These are phyloP conservation scores for Amylocarpus encephaloides DNA, from an alignment of 2,329 filamentous ascomycete genomes.

Conservation along the genomic window DNA sequence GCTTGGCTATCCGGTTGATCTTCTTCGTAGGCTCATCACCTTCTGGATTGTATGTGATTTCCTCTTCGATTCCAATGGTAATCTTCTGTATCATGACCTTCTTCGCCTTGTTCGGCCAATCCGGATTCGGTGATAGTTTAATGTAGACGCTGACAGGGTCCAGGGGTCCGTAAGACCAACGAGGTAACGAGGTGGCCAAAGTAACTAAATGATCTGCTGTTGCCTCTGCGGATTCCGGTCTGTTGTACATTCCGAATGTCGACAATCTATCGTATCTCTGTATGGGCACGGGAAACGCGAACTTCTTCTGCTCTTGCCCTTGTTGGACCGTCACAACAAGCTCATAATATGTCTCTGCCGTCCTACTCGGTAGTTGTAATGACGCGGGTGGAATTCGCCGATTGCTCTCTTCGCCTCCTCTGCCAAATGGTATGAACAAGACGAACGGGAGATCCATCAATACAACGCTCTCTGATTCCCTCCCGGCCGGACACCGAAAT, in stretches of 20 bases:
- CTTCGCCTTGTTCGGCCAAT: slow-evolving; percentile 85
- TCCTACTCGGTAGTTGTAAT: slow-evolving; percentile 81
- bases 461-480: slow-evolving; percentile 81
- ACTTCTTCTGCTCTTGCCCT: slow-evolving; percentile 82
- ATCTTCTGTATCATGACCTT: slow-evolving; percentile 93
- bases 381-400: slow-evolving; percentile 87
- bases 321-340: slow-evolving; percentile 94
- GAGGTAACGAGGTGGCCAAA: slow-evolving; percentile 81
- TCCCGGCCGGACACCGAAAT: slow-evolving; percentile 77
- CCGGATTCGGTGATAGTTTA: slow-evolving; percentile 83
- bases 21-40: slow-evolving; percentile 92
- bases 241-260: slow-evolving; percentile 99
- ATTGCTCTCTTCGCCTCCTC: slow-evolving; percentile 84
- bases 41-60: slow-evolving; percentile 98
- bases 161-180: slow-evolving; percentile 93
- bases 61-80: slow-evolving; percentile 89
- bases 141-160: slow-evolving; percentile 96
- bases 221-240: slow-evolving; percentile 79
- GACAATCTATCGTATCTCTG: slow-evolving; percentile 93
- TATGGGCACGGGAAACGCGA: slow-evolving; percentile 83
- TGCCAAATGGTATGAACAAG: slow-evolving; percentile 91
- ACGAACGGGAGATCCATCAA: slow-evolving; percentile 97
- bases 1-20: slow-evolving; percentile 77
- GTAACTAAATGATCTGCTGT: slow-evolving; percentile 88
- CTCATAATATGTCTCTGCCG: slow-evolving; percentile 96